Evolutionary conservation across 495 filamentous ascomycete species (phyloP).

Genomic region (Corynascus novoguineensis): DNA sequence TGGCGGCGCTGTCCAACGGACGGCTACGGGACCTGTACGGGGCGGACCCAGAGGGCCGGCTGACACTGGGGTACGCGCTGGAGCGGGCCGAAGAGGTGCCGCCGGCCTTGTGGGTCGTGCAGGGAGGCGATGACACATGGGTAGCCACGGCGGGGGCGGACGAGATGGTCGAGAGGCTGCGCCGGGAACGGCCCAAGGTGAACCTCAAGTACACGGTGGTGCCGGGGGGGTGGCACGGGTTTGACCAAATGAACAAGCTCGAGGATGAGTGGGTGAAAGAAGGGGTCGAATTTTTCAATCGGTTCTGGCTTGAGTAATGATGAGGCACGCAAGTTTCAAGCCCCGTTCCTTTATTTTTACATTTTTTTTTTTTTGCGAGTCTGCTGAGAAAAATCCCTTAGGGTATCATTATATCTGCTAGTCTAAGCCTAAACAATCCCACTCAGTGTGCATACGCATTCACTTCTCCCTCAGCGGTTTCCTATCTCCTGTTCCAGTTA

Average conservation of each 20-base stretch:
- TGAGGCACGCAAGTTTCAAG: no score
- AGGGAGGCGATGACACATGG: conserved; percentile 17
- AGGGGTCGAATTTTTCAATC: conserved; percentile 21
- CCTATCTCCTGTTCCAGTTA: no score
- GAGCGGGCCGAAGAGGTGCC: conserved; percentile 2
- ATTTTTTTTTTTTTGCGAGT: no score
- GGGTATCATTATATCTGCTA: no score
- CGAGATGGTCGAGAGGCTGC: conserved; percentile 14
- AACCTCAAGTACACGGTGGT: conserved; percentile 17
- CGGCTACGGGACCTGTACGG: conserved; percentile 14
- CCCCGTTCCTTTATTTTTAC: no score
- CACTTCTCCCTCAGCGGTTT: no score
- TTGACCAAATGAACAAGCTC: conserved; percentile 11
- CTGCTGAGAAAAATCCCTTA: no score
- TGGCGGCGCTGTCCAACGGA: conserved; percentile 3
- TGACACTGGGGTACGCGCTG: conserved; percentile 13
- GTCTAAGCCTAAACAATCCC: no score
- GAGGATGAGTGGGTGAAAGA: conserved; percentile 14
- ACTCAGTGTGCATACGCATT: no score
- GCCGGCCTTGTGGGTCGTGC: conserved; percentile 19
- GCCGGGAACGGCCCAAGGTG: conserved; percentile 4
- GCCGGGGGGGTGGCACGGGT: conserved; percentile 17
- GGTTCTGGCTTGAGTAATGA: conserved; percentile 20
- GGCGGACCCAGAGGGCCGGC: conserved; percentile 4
- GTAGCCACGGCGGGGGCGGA: conserved; percentile 13